These are phyloP conservation scores for Arthromyces matolae DNA, from an alignment of 768 basidiomycete genomes.

Conservation along the genomic window DNA sequence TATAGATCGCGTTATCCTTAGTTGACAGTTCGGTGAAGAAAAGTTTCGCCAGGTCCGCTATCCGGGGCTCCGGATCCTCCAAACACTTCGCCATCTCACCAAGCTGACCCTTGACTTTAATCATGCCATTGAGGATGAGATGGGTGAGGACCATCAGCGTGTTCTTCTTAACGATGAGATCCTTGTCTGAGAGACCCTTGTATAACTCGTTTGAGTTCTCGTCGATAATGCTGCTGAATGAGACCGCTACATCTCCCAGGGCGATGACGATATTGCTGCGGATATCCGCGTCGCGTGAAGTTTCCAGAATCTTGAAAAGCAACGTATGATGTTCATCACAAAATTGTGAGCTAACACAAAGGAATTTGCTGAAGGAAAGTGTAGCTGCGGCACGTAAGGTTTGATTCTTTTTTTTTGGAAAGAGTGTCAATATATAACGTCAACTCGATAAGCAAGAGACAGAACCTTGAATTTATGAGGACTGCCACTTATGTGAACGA, in stretches of 20 bases:
- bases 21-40: conserved; percentile 96
- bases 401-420: conserved; percentile 78
- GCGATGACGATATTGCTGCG: conserved; percentile 97
- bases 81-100: conserved; percentile 99
- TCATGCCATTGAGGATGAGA: conserved; percentile 96
- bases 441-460: not conserved
- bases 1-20: conserved; percentile 99
- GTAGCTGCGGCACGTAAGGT: conserved; percentile 85
- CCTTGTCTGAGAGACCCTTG: conserved; percentile 83
- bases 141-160: conserved; percentile 98
- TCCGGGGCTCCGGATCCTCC: conserved; percentile 82
- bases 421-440: conserved; percentile 4
- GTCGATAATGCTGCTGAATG: conserved; percentile 96
- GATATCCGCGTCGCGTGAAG: conserved; percentile 83
- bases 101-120: conserved; percentile 98
- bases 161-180: conserved; percentile 96
- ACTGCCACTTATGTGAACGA: conserved; percentile 86
- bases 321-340: conserved; percentile 87
- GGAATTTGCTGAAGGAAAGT: conserved; percentile 90
- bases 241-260: conserved; percentile 94
- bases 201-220: conserved; percentile 96
- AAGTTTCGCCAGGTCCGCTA: conserved; percentile 92
- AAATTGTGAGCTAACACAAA: conserved; percentile 92
- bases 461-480: conserved; percentile 88
- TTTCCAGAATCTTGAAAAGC: conserved; percentile 92